Base-by-base conservation (phyloP, 805 yeast genomes). In the Ogataea trehalophila region DNA sequence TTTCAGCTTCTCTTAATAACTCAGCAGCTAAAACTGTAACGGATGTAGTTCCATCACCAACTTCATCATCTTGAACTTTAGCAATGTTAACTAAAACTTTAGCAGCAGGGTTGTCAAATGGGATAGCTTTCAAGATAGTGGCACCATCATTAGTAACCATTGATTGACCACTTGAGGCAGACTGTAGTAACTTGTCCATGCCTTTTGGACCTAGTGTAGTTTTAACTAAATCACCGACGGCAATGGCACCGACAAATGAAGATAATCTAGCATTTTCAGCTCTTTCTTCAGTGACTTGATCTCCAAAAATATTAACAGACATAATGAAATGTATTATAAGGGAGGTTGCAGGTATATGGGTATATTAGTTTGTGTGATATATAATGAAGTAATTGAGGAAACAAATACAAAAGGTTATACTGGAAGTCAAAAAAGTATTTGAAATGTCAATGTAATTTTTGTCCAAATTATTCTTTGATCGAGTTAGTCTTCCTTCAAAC, bases 141-240 rank as follows among this genome's bases (percentile, higher is more conserved):
- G 99, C 99, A 52, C 99, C 99, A 72, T 94, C 99, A 66, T 94
- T 94, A 42, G 99, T 94, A 36, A 94, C 91, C 62, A 91, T 62
- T 2, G 94, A 76, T 46, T 75, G 75, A 41, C 87, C 88, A 39
- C 94, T 80, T 5, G 90, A 77, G 17, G 96, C 87, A 55, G 95
- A 83, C 62, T 89, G 96, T 52, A 94, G 73, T 53, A 94, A 73
- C 67, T 94, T 94, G 68, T 94, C 99, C 98, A 94, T 92, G 53
- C 99, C 99, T 65, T 94, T 92, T 52, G 99, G 99, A 15, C 99
- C 99, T 54, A 94, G 73, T 3, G 99, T 87, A 31, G 90, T 75
- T 68, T 92, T 92, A 41, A 92, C 99, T 51, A 94, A 76, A 68
- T 94, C 99, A 44, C 99, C 99, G 34, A 94, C 99, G 37, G 99